These are phyloP conservation scores for Lotus japonicus DNA, from an alignment of 306 rosid species.

Conservation along the genomic window DNA sequence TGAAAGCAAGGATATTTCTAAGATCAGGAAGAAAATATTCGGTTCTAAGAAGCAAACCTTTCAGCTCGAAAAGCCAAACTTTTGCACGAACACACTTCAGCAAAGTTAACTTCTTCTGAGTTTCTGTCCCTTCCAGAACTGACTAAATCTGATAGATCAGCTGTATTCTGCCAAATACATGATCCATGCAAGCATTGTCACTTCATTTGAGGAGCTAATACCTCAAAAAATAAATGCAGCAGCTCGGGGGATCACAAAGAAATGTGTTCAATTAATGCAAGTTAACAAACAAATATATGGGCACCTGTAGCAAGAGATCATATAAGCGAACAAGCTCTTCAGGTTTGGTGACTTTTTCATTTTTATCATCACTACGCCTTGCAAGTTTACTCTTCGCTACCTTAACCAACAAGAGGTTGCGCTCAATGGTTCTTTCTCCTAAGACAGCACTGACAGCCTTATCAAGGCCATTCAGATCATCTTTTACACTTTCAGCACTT, in stretches of 20 bases:
- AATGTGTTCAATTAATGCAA: conserved; percentile 8
- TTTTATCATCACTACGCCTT: conserved; percentile 75
- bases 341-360: conserved; percentile 93
- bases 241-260: not conserved
- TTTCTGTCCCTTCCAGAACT: conserved; percentile 85
- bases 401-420: conserved; percentile 80
- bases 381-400: conserved; percentile 84
- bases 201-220: conserved; percentile 15
- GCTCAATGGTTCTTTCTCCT: conserved; percentile 92
- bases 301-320: conserved; percentile 86
- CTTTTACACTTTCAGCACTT: conserved; percentile 78
- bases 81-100: conserved; percentile 66
- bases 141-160: conserved; percentile 94
- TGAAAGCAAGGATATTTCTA: not conserved
- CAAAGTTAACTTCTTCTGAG: conserved; percentile 64
- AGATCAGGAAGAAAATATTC: conserved; percentile 2
- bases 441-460: conserved; percentile 93
- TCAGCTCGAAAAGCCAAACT: conserved; percentile 80
- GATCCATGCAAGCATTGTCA: conserved; percentile 18
- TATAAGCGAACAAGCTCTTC: conserved; percentile 96
- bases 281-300: conserved; percentile 9
- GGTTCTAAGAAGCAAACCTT: conserved; percentile 46
- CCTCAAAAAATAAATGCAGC: not conserved
- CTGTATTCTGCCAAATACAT: conserved; percentile 63
- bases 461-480: conserved; percentile 91